These are phyloP conservation scores for Colletotrichum truncatum DNA, from an alignment of 2,329 filamentous ascomycete species.

Conservation along the genomic window DNA sequence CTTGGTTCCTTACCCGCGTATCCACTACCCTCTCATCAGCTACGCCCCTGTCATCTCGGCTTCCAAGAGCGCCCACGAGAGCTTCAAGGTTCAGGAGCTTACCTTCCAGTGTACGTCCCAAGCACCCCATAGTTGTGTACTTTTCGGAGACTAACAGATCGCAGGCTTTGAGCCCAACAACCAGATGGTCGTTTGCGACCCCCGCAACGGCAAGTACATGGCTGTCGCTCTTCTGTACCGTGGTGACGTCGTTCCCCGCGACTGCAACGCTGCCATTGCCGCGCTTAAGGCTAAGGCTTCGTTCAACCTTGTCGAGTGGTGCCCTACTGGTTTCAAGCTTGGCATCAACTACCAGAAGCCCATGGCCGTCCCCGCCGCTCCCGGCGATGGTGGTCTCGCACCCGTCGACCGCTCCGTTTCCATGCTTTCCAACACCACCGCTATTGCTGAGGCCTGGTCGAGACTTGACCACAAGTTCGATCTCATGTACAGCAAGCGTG, in stretches of 20 bases:
- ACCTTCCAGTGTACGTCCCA: slow-evolving; percentile 74
- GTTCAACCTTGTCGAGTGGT: slow-evolving; percentile 81
- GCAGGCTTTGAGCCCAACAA: slow-evolving; percentile 80
- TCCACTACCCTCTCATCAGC: slow-evolving; percentile 79
- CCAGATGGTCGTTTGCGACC: slow-evolving; percentile 81
- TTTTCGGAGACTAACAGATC: slow-evolving; percentile 35
- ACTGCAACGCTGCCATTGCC: slow-evolving; percentile 73
- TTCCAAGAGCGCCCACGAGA: slow-evolving; percentile 83
- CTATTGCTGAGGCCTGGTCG: slow-evolving; percentile 78
- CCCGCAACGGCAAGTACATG: slow-evolving; percentile 81
- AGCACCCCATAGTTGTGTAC: neutral
- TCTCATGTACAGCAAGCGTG: slow-evolving; percentile 82
- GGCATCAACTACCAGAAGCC: slow-evolving; percentile 80
- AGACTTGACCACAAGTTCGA: slow-evolving; percentile 80
- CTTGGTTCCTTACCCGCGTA: slow-evolving; percentile 77
- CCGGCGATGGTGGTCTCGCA: slow-evolving; percentile 67
- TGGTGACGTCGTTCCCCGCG: slow-evolving; percentile 75
- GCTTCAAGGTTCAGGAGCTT: slow-evolving; percentile 84
- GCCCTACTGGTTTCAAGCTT: slow-evolving; percentile 79
- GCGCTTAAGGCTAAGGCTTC: slow-evolving; percentile 76
- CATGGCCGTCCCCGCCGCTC: slow-evolving; percentile 62
- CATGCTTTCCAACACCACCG: slow-evolving; percentile 80
- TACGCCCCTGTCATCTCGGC: slow-evolving; percentile 77
- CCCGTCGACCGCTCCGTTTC: slow-evolving; percentile 71
- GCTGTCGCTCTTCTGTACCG: slow-evolving; percentile 77